These are phyloP conservation scores for Dillenia suffruticosa DNA, from an alignment of 164 flowering plant genomes.

Conservation along the genomic window DNA sequence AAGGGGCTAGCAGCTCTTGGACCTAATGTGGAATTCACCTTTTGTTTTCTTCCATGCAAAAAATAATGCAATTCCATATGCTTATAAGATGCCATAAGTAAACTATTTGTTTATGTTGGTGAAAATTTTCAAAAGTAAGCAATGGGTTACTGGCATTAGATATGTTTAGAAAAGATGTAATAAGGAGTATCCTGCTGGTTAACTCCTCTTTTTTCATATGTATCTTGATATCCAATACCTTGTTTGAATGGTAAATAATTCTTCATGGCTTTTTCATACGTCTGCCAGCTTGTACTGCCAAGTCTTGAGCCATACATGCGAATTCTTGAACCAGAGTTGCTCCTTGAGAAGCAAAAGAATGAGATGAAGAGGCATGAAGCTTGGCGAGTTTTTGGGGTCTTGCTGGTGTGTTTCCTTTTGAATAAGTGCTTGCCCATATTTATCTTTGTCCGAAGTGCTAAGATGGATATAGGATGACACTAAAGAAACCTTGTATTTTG, in stretches of 20 bases:
- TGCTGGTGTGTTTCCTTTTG: slow-evolving; percentile 47
- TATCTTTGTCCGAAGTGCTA: too few species aligned
- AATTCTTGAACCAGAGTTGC: slow-evolving; percentile 81
- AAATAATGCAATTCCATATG: too few species aligned
- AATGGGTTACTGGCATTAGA: too few species aligned
- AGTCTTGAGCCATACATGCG: slow-evolving; percentile 80
- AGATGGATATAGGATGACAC: slow-evolving; percentile 3
- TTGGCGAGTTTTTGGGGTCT: slow-evolving; percentile 89
- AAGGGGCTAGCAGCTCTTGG: slow-evolving; percentile 92
- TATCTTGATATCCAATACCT: neutral
- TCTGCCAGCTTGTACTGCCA: slow-evolving; percentile 77
- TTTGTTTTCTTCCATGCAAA: too few species aligned
- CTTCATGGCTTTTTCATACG: slow-evolving; percentile 27
- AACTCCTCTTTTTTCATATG: neutral
- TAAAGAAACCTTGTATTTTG: slow-evolving; percentile 10
- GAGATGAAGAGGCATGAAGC: slow-evolving; percentile 91
- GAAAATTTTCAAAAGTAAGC: too few species aligned
- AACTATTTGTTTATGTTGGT: too few species aligned
- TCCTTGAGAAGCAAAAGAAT: slow-evolving; percentile 76
- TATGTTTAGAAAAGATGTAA: too few species aligned
- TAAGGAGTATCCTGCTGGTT: neutral
- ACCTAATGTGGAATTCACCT: slow-evolving; percentile 56
- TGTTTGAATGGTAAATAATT: neutral
- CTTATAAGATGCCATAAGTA: too few species aligned
- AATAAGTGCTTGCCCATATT: neutral